A percentile compares a stretch with the other conserved stretches of the same genome.
phyloP scores from a whole-genome alignment of 176 grass and related monocot genomes.

The Guadua angustifolia region DNA sequence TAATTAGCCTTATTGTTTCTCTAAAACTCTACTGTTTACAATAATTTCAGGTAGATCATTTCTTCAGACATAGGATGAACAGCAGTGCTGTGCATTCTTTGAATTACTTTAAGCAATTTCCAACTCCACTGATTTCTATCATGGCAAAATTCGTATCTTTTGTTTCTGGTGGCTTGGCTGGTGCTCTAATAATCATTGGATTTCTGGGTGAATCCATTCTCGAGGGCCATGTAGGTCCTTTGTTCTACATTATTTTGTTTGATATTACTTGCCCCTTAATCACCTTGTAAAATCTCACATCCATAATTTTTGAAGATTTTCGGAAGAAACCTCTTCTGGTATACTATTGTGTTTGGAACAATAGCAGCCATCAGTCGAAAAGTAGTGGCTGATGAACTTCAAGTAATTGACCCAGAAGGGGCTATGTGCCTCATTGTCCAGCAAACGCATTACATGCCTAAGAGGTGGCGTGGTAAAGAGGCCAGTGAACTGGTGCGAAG shows the following conservation, averaged over 20 bases:
- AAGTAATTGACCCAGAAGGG: conserved; percentile 92
- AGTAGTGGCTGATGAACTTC: conserved; percentile 88
- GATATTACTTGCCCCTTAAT: conserved; percentile 11
- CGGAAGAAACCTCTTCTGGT: conserved; percentile 97
- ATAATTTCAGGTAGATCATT: conserved; percentile 85
- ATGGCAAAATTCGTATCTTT: conserved; percentile 95
- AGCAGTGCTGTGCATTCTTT: conserved; percentile 80
- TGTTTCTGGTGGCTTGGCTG: conserved; percentile 97
- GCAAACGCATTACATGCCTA: conserved; percentile 96
- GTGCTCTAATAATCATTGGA: conserved; percentile 86
- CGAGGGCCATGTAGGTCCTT: conserved; percentile 83
- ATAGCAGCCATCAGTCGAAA: conserved; percentile 94
- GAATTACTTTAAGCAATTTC: conserved; percentile 98
- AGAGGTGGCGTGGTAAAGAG: conserved; percentile 90
- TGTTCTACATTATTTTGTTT: conserved; percentile 18
- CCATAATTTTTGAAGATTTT: conserved; percentile 60
- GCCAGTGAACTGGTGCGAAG: conserved; percentile 68
- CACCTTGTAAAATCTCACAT: conserved; percentile 25
- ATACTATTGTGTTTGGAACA: conserved; percentile 94
- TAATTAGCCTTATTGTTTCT: conserved; percentile 8
- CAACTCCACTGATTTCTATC: conserved; percentile 89
- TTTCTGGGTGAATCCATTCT: conserved; percentile 91
- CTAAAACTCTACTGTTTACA: conserved; percentile 24
- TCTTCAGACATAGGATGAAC: conserved; percentile 97
- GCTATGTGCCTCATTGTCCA: conserved; percentile 80